Evolutionary conservation across 2,329 filamentous ascomycete species (phyloP), one percentile per base, ranked within the genome.

Genomic region (Teratosphaeria epicoccoides): DNA sequence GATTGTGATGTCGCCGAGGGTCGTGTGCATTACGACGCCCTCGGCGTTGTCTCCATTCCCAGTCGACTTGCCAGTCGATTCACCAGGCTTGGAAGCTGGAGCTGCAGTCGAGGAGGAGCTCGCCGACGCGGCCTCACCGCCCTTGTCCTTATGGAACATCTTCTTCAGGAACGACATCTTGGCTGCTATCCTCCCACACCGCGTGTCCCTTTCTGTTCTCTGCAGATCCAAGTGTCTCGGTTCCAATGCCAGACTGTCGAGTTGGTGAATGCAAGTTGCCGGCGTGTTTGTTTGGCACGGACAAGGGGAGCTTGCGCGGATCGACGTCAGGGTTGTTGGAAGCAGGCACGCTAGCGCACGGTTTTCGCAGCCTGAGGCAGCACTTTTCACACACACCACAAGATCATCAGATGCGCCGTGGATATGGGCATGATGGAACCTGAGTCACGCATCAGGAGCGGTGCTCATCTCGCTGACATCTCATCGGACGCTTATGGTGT

Each of bases 1-100:
- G 37, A 66, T 64, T 25, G 60, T 65, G 55, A 67, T 66, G 55
- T 65, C 63, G 28, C 65, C 65, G 12, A 66, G 56, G 10, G 61
- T 66, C 37, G 65, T 67, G 57, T 66, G 60, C 12, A 66, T 49
- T 22, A 63, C 49, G 12, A 67, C 65, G 9, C 62, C 61, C 46
- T 62, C 57, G 22, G 58, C 55, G 28, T 50, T 55, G 26, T 58
- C 55, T 11, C 53, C 54, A 37, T 40, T 46, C 24, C 46, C 46
- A n/a, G 44, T 48, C 4, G 28, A 48, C 17, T 48, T 33, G 46
- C 46, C 46, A 6, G 46, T 24, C 11, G 28, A 11, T 6, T 17
- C 46, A 22, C 46, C 46, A 14, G 46, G 46, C 46, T 48, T 48
- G n/a, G 33, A 40, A 20, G 33, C 33, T 40, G 33, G 33, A 17